Evolutionary conservation across 2,329 filamentous ascomycete genomes (phyloP), one percentile per base, ranked within the genome.

Genomic region (Xylariales sp.): DNA sequence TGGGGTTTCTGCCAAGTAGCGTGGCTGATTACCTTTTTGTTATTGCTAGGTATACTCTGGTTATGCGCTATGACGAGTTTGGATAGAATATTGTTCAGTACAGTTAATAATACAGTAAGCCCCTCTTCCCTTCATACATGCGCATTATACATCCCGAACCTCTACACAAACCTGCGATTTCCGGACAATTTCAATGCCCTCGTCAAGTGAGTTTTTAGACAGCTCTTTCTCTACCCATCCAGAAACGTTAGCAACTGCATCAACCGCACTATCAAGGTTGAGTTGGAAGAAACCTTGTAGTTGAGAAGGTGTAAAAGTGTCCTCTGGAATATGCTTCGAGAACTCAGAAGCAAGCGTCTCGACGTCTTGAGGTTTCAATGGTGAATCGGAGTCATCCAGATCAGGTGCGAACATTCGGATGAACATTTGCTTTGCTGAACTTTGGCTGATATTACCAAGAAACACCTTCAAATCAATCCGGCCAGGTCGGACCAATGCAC

Each of bases 391-490:
- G 8, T 4, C 32, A 11, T 32, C 33, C 3, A 43, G 21, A 12
- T 61, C 58, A 6, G 53, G 49, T 6, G 52, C 45, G 40, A 63
- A 63, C 59, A 63, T 63, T 33, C 60, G 54, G 15, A 60, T 37
- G 31, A 63, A 63, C 60, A 63, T 63, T 33, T 63, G 55, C 45
- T 49, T 52, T 6, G 60, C 59, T 4, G 57, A 62, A 31, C 50
- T 51, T 16, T 45, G 58, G 32, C 57, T 63, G 43, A 63, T 62
- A 21, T 62, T 57, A 0, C 60, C 58, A 15, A 66, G 62, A 43
- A 59, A 60, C 19, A 84, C 69, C 43, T 72, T 72, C 60, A 81
- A 66, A 46, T 84, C 80, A 2, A 84, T 74, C 4, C 80, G 65
- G 0, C 80, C 80, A 0, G 80, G 78, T 0, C 80, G 68, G 14